These are phyloP conservation scores for Chaetomium sp. DNA, from an alignment of 2,329 filamentous ascomycete species.

Conservation along the genomic window DNA sequence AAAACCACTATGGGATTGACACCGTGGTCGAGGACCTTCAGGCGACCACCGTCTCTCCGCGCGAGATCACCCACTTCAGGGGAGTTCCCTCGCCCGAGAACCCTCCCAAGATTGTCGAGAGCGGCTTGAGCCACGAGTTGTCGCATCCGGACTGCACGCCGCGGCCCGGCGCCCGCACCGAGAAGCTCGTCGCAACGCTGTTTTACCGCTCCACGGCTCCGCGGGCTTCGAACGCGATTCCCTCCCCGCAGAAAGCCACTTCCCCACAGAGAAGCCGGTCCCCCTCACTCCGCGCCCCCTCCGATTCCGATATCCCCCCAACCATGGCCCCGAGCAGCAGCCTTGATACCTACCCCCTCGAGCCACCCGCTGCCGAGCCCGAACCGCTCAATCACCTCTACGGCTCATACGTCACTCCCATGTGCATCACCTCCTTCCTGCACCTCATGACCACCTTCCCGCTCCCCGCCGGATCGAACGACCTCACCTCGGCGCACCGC, in stretches of 20 bases:
- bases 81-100: constrained; percentile 62
- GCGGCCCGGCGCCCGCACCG: constrained; percentile 48
- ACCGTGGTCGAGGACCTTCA: constrained; percentile 62
- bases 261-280: constrained; percentile 32
- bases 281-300: constrained; percentile 38
- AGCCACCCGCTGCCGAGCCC: constrained; percentile 58
- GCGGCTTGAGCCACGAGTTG: constrained; percentile 62
- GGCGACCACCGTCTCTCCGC: constrained; percentile 43
- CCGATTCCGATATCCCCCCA: constrained; percentile 49
- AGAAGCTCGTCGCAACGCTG: constrained; percentile 62
- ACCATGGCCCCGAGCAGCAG: constrained; percentile 63
- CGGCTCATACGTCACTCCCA: constrained; percentile 65
- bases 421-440: constrained; percentile 67
- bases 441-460: constrained; percentile 67
- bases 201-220: constrained; percentile 58
- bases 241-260: constrained; percentile 43
- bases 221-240: constrained; percentile 40
- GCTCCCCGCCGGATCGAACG: constrained; percentile 52
- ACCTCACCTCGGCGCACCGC: constrained; percentile 63
- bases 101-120: constrained; percentile 63
- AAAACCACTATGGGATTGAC: constrained; percentile 64
- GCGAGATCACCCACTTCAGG: constrained; percentile 55
- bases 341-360: constrained; percentile 61
- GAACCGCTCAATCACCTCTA: constrained; percentile 67
- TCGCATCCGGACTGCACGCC: constrained; percentile 66